Base-by-base conservation (phyloP, 2,329 filamentous ascomycete genomes). In the Penicillium sp. region DNA sequence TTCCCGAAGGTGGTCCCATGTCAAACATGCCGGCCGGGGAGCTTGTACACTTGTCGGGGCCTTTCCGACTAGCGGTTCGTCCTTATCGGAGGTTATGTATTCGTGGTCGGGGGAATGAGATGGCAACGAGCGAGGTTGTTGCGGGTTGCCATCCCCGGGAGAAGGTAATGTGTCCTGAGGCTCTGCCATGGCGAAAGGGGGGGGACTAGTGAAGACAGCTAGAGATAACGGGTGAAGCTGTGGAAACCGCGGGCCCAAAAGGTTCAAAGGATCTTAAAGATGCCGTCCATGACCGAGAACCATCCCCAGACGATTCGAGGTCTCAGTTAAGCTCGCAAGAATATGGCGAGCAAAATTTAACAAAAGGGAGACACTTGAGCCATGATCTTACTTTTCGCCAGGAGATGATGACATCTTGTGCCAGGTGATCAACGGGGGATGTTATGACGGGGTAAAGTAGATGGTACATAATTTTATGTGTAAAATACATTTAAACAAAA, bases 401-500 rank as follows among this genome's bases (percentile, higher is more conserved):
- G 51, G 50, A 59, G 51, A 54, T 57, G 55, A 61, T 57, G 55
- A 57, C 55, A 62, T 56, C 31, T 46, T 44, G 44, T 48, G 48
- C 55, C 61, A 63, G 59, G 50, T 63, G 61, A 62, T 55, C 55
- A 50, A 31, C 50, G 27, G 33, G 25, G 45, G 39, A 46, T 52
- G 44, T 53, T 27, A 46, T 42, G 44, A 45, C 44, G 16, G 48
- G 40, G 35, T 46, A 24, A 46, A 45, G 44, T 54, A 54, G 24
- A 27, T 3, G 18, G n/a, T 51, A 42, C 50, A 27, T 25, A 1
- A 10, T 4, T 18, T 0, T 20, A n/a, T 8, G 41, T 13, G 1
- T 5, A 13, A 3, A 31, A 3, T 3, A n/a, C 5, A 13, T 3
- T 3, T 11, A 16, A 16, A 13, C 2, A 3, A 2, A 30, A 35